Base-by-base conservation (phyloP, 2,329 filamentous ascomycete species). In the Monosporascus sp. region DNA sequence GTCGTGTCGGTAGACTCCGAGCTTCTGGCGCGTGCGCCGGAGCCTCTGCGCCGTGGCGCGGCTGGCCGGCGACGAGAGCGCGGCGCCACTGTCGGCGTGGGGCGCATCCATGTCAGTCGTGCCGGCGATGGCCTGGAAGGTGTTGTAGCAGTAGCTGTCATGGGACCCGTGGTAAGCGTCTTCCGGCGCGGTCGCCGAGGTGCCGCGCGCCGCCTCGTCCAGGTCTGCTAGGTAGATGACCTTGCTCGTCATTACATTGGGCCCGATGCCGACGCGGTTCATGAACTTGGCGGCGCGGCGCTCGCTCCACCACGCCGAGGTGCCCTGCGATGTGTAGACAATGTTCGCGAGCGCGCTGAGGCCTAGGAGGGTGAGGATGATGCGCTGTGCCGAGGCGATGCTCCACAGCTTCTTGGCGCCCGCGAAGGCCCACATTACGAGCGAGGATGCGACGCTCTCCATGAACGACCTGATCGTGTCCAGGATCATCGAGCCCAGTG, bases 1-100 rank as follows among this genome's bases (percentile, higher is more conserved):
- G 65, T 97, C 91, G 68, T 99, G 90, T 3, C 94, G 81, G 68
- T 97, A 94, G 2, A 83, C 77, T 1, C 89, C 93, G 0, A 99
- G 81, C 24, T 87, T 82, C 70, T 96, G 89, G 9, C 93, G 82
- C n/a, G 90, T 90, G 39, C 86, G 83, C 48, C 88, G 83, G 35
- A 97, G 78, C 20, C 89, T 82, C 15, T 79, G 79, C 1, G 84
- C 81, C 7, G 81, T 79, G 9, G 79, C 73, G 50, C 75, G 75
- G 63, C 79, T 82, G 15, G 74, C 68, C 9, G 74, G 68, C 45
- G 77, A 75, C 7, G 73, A 67, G 46, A 83, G 70, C 6, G 70
- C 63, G 4, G 74, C 65, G 0, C 78, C 79, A 1, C 80, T 77
- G 25, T 79, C 74, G 39, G 83, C 75, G 65, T 76, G 78, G 0